These are phyloP conservation scores for Nigrospora sphaerica DNA, from an alignment of 2,329 filamentous ascomycete genomes.

Conservation along the genomic window DNA sequence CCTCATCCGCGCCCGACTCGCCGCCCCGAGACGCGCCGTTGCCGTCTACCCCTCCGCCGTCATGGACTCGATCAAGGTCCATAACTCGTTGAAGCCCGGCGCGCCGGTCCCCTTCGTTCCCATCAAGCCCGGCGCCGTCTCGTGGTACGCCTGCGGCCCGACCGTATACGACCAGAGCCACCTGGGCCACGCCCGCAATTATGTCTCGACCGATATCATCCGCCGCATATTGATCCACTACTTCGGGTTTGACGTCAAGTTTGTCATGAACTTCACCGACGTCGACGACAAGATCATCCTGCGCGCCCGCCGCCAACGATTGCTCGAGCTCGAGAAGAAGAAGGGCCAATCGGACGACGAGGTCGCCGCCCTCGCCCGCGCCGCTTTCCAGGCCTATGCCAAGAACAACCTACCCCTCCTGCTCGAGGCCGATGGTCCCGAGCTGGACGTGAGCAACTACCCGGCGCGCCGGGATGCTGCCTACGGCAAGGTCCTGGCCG, in stretches of 20 bases:
- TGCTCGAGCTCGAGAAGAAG: conserved; percentile 72
- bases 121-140: conserved; percentile 62
- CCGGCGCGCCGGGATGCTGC: conserved; percentile 38
- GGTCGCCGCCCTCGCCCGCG: conserved; percentile 37
- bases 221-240: conserved; percentile 76
- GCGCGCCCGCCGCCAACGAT: conserved; percentile 66
- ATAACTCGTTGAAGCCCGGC: conserved; percentile 70
- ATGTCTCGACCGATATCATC: conserved; percentile 85
- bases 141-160: conserved; percentile 86
- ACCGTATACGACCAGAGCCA: conserved; percentile 74
- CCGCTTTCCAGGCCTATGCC: conserved; percentile 50
- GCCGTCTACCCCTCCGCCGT: conserved; percentile 27
- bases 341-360: conserved; percentile 50
- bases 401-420: conserved; percentile 48
- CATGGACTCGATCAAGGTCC: conserved; percentile 61
- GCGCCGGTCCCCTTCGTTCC: conserved; percentile 69
- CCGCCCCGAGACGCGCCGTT: conserved; percentile 22
- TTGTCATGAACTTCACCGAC: conserved; percentile 92
- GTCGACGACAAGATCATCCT: conserved; percentile 67
- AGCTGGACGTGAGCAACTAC: conserved; percentile 45
- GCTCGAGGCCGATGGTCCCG: conserved; percentile 29
- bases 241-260: conserved; percentile 75
- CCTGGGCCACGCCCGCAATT: conserved; percentile 79
- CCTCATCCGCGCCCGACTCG: conserved; percentile 12
- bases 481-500: conserved; percentile 48